A percentile compares a stretch with the other conserved stretches of the same genome.
Evolutionary conservation across 805 yeast species (phyloP).

Genomic region (Isabelozyma gotoi): DNA sequence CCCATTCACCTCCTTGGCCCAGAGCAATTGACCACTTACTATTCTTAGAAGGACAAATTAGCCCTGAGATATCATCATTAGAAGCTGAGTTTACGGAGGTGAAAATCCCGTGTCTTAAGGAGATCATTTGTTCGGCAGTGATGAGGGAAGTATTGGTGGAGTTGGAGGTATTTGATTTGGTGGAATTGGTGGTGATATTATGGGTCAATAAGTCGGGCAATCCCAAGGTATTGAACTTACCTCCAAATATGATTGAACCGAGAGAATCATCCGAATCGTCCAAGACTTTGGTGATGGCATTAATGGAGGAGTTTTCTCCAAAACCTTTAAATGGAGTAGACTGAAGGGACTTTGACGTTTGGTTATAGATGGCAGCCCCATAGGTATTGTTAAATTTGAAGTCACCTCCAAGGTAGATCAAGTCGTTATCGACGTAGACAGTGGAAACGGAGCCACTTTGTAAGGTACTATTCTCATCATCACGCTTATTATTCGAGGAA

Average conservation of each 20-base stretch:
- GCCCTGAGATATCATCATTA: constrained; percentile 21
- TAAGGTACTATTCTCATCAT: constrained; percentile 11
- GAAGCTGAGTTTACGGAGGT: constrained; percentile 43
- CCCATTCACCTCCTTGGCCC: constrained; percentile 62
- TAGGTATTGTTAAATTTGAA: constrained; percentile 52
- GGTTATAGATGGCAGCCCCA: constrained; percentile 68
- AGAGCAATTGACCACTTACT: constrained; percentile 53
- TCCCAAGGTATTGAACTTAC: constrained; percentile 66
- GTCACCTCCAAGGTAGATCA: constrained; percentile 80
- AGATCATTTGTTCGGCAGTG: constrained; percentile 61
- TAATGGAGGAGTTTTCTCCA: constrained; percentile 54
- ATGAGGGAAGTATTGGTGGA: constrained; percentile 39
- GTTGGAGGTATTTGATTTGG: constrained; percentile 21
- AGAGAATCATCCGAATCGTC: constrained; percentile 24
- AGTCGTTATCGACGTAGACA: constrained; percentile 38
- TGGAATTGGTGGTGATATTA: constrained; percentile 26
- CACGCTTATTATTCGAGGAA: constrained; percentile 12
- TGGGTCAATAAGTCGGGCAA: constrained; percentile 41
- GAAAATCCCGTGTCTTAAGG: constrained; percentile 56
- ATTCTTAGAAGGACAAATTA: constrained; percentile 60
- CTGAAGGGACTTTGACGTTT: constrained; percentile 35
- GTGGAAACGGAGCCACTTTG: constrained; percentile 32
- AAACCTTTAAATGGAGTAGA: constrained; percentile 77
- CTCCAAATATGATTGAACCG: constrained; percentile 74
- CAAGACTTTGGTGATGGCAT: constrained; percentile 55